Evolutionary conservation across 2,329 filamentous ascomycete genomes (phyloP).

Genomic region (Nannizziopsis barbatae): DNA sequence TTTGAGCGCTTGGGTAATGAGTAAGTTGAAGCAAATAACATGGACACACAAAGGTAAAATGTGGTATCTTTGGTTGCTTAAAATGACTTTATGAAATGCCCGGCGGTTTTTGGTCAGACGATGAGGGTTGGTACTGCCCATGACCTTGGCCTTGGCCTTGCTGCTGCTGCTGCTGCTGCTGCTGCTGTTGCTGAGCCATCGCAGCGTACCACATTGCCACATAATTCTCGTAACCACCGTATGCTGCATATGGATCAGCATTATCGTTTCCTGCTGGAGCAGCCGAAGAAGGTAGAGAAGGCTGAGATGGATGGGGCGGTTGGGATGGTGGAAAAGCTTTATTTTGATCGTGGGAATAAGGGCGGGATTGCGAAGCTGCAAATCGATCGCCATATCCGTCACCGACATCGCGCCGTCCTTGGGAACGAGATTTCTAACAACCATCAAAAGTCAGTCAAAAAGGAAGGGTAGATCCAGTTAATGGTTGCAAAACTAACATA

Average conservation of each 20-base stretch:
- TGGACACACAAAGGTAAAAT: too few species aligned
- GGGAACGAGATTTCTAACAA: slow-evolving; percentile 30
- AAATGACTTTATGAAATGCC: slow-evolving; percentile 15
- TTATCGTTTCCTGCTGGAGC: slow-evolving; percentile 32
- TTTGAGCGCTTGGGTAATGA: too few species aligned
- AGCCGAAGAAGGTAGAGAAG: slow-evolving; percentile 23
- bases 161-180: slow-evolving; percentile 17
- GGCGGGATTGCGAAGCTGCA: slow-evolving; percentile 33
- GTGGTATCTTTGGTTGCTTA: too few species aligned
- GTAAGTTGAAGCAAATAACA: too few species aligned
- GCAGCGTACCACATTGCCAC: slow-evolving; percentile 72
- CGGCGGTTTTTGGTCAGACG: slow-evolving; percentile 18
- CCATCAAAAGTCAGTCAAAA: slow-evolving; percentile 16
- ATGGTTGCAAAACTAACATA: slow-evolving; percentile 49
- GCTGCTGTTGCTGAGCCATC: slow-evolving; percentile 44
- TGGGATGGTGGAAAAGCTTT: slow-evolving; percentile 18
- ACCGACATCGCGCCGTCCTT: slow-evolving; percentile 21
- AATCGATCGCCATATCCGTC: slow-evolving; percentile 31
- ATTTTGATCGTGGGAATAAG: slow-evolving; percentile 19
- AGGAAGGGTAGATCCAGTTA: not conserved
- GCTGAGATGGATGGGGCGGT: slow-evolving; percentile 33
- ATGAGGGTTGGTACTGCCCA: not conserved
- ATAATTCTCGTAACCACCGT: slow-evolving; percentile 74
- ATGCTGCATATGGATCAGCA: slow-evolving; percentile 64
- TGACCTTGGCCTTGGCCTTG: not conserved